Evolutionary conservation across 2,329 filamentous ascomycete species (phyloP).

Genomic region (Stagonosporopsis rhizophila): DNA sequence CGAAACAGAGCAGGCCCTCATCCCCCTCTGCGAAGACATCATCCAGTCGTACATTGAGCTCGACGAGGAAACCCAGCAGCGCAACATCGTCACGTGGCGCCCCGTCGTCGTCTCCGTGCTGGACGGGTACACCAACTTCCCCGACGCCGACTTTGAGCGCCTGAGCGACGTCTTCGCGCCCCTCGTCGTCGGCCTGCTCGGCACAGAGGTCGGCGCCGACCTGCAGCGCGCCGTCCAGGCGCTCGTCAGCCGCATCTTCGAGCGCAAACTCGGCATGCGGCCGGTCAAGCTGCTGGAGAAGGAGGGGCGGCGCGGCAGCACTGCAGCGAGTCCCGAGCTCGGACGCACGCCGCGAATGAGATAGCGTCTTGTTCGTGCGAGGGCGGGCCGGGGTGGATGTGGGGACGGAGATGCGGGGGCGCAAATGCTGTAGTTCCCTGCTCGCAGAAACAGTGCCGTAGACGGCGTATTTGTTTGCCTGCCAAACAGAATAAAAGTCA

Average conservation of each 20-base stretch:
- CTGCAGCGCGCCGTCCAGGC: constrained; percentile 78
- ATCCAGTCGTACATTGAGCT: constrained; percentile 83
- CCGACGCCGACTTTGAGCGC: constrained; percentile 76
- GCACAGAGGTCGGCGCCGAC: constrained; percentile 80
- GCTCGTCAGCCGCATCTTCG: constrained; percentile 82
- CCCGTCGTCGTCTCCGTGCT: constrained; percentile 97
- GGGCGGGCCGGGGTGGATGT: no score
- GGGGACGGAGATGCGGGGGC: no score
- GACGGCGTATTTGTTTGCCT: no score
- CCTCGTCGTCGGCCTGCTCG: constrained; percentile 80
- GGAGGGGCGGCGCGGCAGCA: constrained; percentile 26
- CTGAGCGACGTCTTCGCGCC: constrained; percentile 88
- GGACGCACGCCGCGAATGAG: constrained; percentile 14
- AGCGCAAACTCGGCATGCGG: constrained; percentile 51
- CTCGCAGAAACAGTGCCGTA: no score
- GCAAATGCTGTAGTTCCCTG: no score
- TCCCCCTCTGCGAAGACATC: constrained; percentile 95
- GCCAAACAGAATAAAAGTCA: no score
- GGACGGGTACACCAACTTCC: constrained; percentile 89
- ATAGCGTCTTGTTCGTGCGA: background rate
- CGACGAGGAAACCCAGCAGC: constrained; percentile 94
- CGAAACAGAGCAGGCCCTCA: constrained; percentile 88
- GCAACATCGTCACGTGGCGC: constrained; percentile 96
- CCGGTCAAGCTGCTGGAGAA: constrained; percentile 37
- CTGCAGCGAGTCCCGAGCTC: constrained; percentile 27